Conservation (phyloP, 495 filamentous ascomycete species). For the Chaetomium cochliodes region DNA sequence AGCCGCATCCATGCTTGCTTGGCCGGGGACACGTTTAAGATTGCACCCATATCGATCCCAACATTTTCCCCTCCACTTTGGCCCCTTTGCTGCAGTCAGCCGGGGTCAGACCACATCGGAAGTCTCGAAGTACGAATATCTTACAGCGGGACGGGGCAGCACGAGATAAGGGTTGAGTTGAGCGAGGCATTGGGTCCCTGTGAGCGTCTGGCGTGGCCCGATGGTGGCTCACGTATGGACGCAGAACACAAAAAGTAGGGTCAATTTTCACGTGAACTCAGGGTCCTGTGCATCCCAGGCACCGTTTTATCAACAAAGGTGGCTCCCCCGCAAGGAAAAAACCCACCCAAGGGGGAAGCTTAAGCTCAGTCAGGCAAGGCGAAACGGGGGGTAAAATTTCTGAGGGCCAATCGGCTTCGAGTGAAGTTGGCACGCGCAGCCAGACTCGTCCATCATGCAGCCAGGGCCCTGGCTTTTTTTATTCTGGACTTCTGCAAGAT, state of each 20-base stretch:
- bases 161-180: too few relatives aligned
- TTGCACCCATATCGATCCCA: slow-evolving; percentile 2
- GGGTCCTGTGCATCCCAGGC: background rate
- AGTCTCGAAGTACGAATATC: too few relatives aligned
- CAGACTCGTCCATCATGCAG: background rate
- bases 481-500: background rate
- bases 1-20: slow-evolving; percentile 15
- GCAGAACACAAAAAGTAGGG: background rate
- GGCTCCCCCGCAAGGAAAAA: background rate
- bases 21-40: slow-evolving; percentile 14
- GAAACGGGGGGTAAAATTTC: slow-evolving; percentile 9
- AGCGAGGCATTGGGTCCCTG: too few relatives aligned
- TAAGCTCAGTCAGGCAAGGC: slow-evolving; percentile 3
- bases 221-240: background rate
- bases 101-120: background rate
- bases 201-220: too few relatives aligned
- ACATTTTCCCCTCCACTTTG: background rate
- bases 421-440: background rate
- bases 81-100: background rate
- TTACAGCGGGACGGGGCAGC: too few relatives aligned
- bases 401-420: slow-evolving; percentile 8
- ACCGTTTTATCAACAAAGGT: background rate
- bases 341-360: slow-evolving; percentile 7
- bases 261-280: slow-evolving; percentile 5
- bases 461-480: background rate